phyloP scores from a whole-genome alignment of 306 rosid genomes.

The Mimosa bimucronata region DNA sequence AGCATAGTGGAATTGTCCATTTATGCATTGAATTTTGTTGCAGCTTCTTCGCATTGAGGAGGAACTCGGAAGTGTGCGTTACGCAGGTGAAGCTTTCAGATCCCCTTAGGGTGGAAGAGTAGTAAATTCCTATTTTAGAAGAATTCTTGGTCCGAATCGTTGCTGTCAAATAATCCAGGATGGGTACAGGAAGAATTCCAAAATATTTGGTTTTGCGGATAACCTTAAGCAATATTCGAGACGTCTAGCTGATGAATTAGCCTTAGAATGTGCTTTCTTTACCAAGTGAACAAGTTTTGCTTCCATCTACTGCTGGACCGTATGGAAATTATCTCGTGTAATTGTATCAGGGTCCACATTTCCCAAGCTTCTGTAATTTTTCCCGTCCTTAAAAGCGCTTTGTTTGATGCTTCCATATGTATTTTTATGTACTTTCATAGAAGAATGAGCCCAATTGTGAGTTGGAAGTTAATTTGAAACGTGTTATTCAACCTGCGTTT shows the following conservation, averaged over 20 bases:
- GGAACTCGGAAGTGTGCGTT: conserved; percentile 88
- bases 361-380: conserved; percentile 24
- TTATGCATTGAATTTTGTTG: conserved; percentile 38
- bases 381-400: conserved; percentile 5
- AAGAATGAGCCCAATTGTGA: background rate
- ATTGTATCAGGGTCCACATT: background rate
- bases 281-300: background rate
- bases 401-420: conserved; percentile 13
- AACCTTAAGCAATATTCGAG: conserved; percentile 22
- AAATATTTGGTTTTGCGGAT: conserved; percentile 38
- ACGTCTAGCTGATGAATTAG: conserved; percentile 13
- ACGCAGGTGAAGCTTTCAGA: conserved; percentile 94
- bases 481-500: background rate
- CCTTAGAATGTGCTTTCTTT: conserved; percentile 25
- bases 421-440: background rate
- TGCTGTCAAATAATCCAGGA: conserved; percentile 13
- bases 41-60: conserved; percentile 99
- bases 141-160: conserved; percentile 23
- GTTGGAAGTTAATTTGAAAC: background rate
- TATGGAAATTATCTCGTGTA: conserved; percentile 30
- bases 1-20: background rate
- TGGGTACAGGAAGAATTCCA: conserved; percentile 27
- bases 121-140: background rate
- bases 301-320: conserved; percentile 26
- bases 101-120: conserved; percentile 57